Conservation (phyloP, 1,139 yeast species). For the Eremothecium cymbalariae region DNA sequence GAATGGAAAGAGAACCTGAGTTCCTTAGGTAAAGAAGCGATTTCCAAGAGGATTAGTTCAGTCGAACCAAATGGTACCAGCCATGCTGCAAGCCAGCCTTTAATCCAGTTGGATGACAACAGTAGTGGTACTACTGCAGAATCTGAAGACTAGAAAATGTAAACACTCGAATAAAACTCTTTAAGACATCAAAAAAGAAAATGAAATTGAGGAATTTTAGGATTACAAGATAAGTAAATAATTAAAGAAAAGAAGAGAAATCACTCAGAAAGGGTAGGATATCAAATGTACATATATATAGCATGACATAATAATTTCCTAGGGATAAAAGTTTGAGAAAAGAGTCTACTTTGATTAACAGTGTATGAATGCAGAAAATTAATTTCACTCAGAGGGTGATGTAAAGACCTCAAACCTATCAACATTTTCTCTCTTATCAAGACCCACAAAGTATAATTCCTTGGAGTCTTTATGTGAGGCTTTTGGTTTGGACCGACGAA, state of each 20-base stretch:
- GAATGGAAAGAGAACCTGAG: constrained; percentile 60
- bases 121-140: constrained; percentile 6
- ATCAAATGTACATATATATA: constrained; percentile 3
- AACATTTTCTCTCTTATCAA: constrained; percentile 39
- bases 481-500: constrained; percentile 49
- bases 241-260: too few relatives aligned
- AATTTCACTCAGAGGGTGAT: not conserved
- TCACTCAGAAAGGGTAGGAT: too few relatives aligned
- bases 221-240: too few relatives aligned
- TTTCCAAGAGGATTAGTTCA: constrained; percentile 52
- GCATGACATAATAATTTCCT: not conserved
- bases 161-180: too few relatives aligned
- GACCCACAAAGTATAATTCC: constrained; percentile 68
- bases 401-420: constrained; percentile 44
- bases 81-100: constrained; percentile 26
- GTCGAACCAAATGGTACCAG: constrained; percentile 31
- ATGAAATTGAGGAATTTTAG: too few relatives aligned
- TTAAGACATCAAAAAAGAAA: too few relatives aligned
- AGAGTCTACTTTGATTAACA: constrained; percentile 1
- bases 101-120: constrained; percentile 33
- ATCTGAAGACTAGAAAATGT: too few relatives aligned
- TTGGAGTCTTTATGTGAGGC: constrained; percentile 55
- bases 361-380: constrained; percentile 1
- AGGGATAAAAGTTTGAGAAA: constrained; percentile 3
- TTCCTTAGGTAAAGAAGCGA: constrained; percentile 43